phyloP scores from a whole-genome alignment of 306 rosid species.

The Lablab purpureus region DNA sequence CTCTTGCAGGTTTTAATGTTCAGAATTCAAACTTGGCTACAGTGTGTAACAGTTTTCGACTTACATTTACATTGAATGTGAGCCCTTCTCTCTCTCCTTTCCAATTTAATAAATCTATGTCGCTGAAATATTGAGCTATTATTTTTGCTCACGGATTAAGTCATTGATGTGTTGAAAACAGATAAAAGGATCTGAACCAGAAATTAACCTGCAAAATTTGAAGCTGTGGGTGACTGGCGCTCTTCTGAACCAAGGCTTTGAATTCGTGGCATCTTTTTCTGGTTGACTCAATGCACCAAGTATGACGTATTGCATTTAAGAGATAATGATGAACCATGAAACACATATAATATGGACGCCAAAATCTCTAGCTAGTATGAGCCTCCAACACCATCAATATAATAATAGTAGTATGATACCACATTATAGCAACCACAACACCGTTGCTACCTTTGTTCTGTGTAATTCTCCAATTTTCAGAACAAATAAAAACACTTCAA shows the following conservation, averaged over 20 bases:
- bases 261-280: slow-evolving; percentile 53
- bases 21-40: slow-evolving; percentile 78
- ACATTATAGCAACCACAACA: background rate
- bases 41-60: slow-evolving; percentile 56
- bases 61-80: slow-evolving; percentile 78
- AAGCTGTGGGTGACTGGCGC: slow-evolving; percentile 93
- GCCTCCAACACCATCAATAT: background rate
- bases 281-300: slow-evolving; percentile 39
- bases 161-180: slow-evolving; percentile 50
- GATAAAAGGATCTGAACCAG: slow-evolving; percentile 68
- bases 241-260: slow-evolving; percentile 85
- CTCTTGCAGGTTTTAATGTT: slow-evolving; percentile 68
- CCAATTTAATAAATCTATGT: background rate
- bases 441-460: background rate
- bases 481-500: background rate
- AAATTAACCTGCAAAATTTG: slow-evolving; percentile 78
- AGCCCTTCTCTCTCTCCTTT: background rate
- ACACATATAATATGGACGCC: background rate
- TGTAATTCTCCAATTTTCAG: slow-evolving; percentile 11
- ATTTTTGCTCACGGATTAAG: background rate
- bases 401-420: background rate
- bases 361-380: background rate
- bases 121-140: slow-evolving; percentile 2
- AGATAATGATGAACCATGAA: slow-evolving; percentile 8
- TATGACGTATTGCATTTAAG: slow-evolving; percentile 4